phyloP scores from a whole-genome alignment of 305 asterid species.

The Solanum aculeatissimum region DNA sequence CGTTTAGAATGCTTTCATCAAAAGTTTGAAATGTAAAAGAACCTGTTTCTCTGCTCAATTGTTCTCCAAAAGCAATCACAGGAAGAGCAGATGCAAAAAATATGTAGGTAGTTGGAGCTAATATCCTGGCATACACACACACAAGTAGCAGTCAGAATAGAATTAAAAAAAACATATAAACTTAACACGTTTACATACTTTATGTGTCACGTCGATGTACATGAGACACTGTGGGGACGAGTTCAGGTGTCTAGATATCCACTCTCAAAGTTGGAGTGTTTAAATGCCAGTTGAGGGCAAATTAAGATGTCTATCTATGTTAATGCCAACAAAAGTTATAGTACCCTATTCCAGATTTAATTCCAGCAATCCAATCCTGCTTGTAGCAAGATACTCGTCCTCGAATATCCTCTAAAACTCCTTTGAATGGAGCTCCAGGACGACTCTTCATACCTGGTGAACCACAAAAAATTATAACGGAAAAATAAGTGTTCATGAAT shows the following conservation, averaged over 20 bases:
- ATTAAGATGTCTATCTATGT: too few relatives aligned
- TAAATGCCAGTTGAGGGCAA: too few relatives aligned
- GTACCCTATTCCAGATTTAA: slow-evolving; percentile 38
- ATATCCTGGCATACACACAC: slow-evolving; percentile 27
- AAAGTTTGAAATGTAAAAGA: neutral
- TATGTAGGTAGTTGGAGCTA: slow-evolving; percentile 75
- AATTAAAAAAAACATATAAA: neutral
- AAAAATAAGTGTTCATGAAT: neutral
- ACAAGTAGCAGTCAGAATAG: neutral
- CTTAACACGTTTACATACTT: too few relatives aligned
- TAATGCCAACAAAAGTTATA: too few relatives aligned
- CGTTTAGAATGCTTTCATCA: neutral
- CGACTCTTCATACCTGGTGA: slow-evolving; percentile 30
- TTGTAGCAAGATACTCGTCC: slow-evolving; percentile 41
- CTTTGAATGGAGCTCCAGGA: slow-evolving; percentile 25
- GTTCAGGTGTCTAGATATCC: too few relatives aligned
- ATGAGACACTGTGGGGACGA: too few relatives aligned
- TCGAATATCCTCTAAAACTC: slow-evolving; percentile 20
- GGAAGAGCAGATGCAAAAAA: slow-evolving; percentile 87
- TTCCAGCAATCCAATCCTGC: slow-evolving; percentile 44
- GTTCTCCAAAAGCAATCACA: slow-evolving; percentile 89
- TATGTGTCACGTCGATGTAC: too few relatives aligned
- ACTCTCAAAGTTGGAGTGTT: too few relatives aligned
- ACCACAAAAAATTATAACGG: neutral
- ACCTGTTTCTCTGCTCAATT: slow-evolving; percentile 76